Evolutionary conservation across 2,329 filamentous ascomycete species (phyloP).

Genomic region (Didymella arachidicola): DNA sequence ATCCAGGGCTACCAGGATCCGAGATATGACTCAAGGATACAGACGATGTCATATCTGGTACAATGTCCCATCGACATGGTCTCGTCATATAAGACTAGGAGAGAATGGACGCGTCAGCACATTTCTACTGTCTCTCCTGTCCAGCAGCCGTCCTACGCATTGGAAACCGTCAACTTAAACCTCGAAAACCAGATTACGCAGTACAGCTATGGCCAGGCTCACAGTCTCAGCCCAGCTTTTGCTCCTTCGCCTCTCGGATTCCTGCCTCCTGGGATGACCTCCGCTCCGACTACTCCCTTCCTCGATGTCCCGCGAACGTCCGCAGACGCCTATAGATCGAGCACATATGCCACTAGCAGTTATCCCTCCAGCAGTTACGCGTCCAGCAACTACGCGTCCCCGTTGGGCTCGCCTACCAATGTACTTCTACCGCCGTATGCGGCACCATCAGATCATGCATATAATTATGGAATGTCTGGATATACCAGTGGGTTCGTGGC

Average conservation of each 20-base stretch:
- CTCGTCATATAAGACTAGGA: conserved; percentile 52
- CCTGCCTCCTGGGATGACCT: conserved; percentile 44
- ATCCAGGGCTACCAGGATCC: conserved; percentile 62
- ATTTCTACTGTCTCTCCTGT: conserved; percentile 42
- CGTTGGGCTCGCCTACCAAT: conserved; percentile 47
- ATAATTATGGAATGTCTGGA: conserved; percentile 52
- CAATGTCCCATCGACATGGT: conserved; percentile 56
- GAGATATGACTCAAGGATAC: conserved; percentile 52
- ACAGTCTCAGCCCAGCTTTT: conserved; percentile 60
- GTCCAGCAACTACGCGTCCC: conserved; percentile 47
- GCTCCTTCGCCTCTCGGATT: conserved; percentile 56
- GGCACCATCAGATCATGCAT: conserved; percentile 51
- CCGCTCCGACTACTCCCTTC: conserved; percentile 51
- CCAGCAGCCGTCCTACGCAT: conserved; percentile 48
- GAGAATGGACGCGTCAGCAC: conserved; percentile 52
- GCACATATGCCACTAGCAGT: conserved; percentile 44
- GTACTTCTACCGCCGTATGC: conserved; percentile 45
- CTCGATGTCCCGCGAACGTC: conserved; percentile 55
- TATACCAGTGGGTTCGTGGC: conserved; percentile 56
- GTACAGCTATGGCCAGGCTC: conserved; percentile 48
- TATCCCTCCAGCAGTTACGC: conserved; percentile 37
- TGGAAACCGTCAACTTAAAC: conserved; percentile 52
- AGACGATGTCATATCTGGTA: conserved; percentile 56
- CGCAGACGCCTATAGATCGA: conserved; percentile 29
- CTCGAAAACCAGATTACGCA: conserved; percentile 52